Base-by-base conservation (phyloP, 148 eudicot genomes). In the Camellia sinensis region DNA sequence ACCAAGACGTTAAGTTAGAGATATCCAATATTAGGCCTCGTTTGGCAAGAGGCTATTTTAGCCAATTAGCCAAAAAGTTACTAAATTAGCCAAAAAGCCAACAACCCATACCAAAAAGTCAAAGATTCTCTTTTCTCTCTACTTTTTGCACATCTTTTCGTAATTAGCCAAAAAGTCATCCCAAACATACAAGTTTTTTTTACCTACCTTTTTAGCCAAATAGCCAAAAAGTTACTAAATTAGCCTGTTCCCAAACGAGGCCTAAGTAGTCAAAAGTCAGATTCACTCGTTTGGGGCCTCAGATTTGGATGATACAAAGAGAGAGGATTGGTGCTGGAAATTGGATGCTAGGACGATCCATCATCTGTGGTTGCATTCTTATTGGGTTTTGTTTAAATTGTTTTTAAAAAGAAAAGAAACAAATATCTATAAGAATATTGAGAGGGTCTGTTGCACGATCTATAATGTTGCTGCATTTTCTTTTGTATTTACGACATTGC, bases 361-460 rank as follows among this genome's bases (percentile, higher is more conserved):
- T 70, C 7, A 21, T 48, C 57, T 54, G 57, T 13, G 73, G 15
- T 15, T 70, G 57, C 56, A 54, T 70, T 70, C 56, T 70, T 70
- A 1, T 70, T 70, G 53, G 72, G 46, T 70, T 70, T 45, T 70
- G 15, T 48, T 5, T 7, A 48, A 4, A 4, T 48, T 48, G 0
- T 9, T 43, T 43, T 15, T 17, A 17, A 45, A 21, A 45, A 70
- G 73, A 70, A 8, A 70, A 17, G 44, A 19, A 4, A 45, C 73
- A 45, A 46, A 70, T 48, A 70, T 21, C 56, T 46, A 70, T 11
- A 4, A 60, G 63, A 60, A 60, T 60, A n/a, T 60, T 46, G 40
- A 3, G 74, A 70, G 74, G 57, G 29, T 70, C 74, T 70, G 46
- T 3, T n/a, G 56, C 43, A 19, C 74, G 56, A 70, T 70, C 11